Evolutionary conservation across 208 protist genomes (phyloP), one percentile per base, ranked within the genome.

Genomic region (Borovskyia barvae): DNA sequence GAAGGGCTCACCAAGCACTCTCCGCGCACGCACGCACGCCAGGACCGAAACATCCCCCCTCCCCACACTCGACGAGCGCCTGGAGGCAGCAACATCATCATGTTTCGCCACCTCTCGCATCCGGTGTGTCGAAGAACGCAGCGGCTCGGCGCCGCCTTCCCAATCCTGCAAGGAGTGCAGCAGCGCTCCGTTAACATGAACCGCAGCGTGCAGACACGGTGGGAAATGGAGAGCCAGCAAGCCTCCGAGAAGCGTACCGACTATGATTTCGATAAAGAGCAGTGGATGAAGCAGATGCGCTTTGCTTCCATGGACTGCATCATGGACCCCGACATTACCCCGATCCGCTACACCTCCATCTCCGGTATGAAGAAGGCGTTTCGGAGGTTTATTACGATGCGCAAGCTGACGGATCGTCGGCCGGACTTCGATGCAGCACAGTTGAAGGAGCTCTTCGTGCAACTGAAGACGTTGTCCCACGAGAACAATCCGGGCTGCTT

Each of bases 231-330:
- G 12, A 83, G 72, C 47, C 75, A 89, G 64, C 63, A 41, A 0
- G 77, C 72, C 24, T 85, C 82, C 17, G 77, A 93, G 62, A 74
- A 81, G 56, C 78, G 86, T 45, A 95, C 90, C 11, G 90, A 95
- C 52, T 95, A 95, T 56, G 90, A 95, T 74, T 90, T 95, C 61
- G 90, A 95, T 65, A 92, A 92, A 73, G 85, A 95, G 51, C 83
- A 95, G 66, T 95, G 90, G 86, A 87, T 82, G 61, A 95, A 95
- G 56, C 85, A 95, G 64, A 95, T 95, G 90, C 73, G 77, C n/a
- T 90, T 93, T 71, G 84, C 79, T 15, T 90, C 86, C 5, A 93
- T 95, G 90, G 90, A 95, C 57, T 95, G 90, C 70, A 93, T 95
- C 59, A 91, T 95, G 79, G 84, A 95, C 68, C 90, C 90, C 15